Percentiles rank a stretch among this genome's conserved stretches.
Evolutionary conservation across 2,329 filamentous ascomycete genomes (phyloP).

Genomic region (Epichloe typhina): DNA sequence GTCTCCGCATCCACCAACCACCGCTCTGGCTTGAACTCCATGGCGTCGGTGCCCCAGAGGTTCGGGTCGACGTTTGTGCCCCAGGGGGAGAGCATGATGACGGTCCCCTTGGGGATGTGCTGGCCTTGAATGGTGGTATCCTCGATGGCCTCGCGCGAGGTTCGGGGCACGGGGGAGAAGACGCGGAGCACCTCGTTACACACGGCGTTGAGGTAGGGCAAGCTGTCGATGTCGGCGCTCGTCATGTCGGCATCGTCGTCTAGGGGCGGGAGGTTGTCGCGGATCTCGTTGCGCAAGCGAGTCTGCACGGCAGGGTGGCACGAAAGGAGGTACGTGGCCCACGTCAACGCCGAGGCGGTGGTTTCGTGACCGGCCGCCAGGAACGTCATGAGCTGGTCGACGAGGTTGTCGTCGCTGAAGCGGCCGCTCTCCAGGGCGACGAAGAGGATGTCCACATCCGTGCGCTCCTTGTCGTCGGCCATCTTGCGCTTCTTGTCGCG

Average conservation of each 20-base stretch:
- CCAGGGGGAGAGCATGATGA: slow-evolving; percentile 50
- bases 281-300: slow-evolving; percentile 55
- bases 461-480: slow-evolving; percentile 31
- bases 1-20: slow-evolving; percentile 40
- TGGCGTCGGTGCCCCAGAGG: slow-evolving; percentile 67
- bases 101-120: slow-evolving; percentile 56
- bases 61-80: slow-evolving; percentile 56
- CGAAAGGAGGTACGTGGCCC: slow-evolving; percentile 59
- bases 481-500: slow-evolving; percentile 47
- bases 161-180: slow-evolving; percentile 58
- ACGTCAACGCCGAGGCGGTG: slow-evolving; percentile 62
- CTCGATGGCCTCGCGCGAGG: slow-evolving; percentile 48
- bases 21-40: slow-evolving; percentile 64
- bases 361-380: slow-evolving; percentile 74
- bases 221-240: slow-evolving; percentile 47
- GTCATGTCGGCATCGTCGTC: slow-evolving; percentile 23
- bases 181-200: slow-evolving; percentile 66
- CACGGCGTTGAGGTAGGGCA: slow-evolving; percentile 71
- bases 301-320: slow-evolving; percentile 51
- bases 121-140: slow-evolving; percentile 55
- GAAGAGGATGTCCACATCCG: slow-evolving; percentile 62
- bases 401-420: slow-evolving; percentile 67
- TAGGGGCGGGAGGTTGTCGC: slow-evolving; percentile 40
- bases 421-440: slow-evolving; percentile 64
- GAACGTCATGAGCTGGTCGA: slow-evolving; percentile 86